Evolutionary conservation across 2,329 filamentous ascomycete species (phyloP).

Genomic region (Hymenoscyphus infarciens): DNA sequence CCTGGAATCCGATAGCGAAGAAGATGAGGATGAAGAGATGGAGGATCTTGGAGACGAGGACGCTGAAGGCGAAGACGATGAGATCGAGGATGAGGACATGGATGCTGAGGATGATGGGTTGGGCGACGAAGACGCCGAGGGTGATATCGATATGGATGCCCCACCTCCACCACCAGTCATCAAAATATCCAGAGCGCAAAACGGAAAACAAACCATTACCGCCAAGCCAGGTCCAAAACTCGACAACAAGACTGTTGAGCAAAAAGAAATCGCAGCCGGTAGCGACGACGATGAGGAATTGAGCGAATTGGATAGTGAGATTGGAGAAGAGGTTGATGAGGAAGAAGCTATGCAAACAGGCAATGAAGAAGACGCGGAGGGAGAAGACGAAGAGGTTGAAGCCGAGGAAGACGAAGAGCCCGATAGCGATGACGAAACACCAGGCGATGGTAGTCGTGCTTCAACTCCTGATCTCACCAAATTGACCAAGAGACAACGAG

Average conservation of each 20-base stretch:
- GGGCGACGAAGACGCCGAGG: slow-evolving; percentile 45
- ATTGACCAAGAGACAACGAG: slow-evolving; percentile 66
- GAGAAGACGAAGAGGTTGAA: slow-evolving; percentile 45
- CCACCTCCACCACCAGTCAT: slow-evolving; percentile 32
- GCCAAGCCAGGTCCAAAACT: slow-evolving; percentile 27
- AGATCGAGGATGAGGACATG: slow-evolving; percentile 38
- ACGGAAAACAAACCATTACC: slow-evolving; percentile 27
- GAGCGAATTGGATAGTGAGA: slow-evolving; percentile 34
- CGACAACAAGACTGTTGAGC: slow-evolving; percentile 29
- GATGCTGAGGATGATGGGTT: slow-evolving; percentile 40
- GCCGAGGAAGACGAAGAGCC: slow-evolving; percentile 38
- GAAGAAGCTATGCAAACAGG: slow-evolving; percentile 44
- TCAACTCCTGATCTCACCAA: slow-evolving; percentile 62
- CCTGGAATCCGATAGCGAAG: slow-evolving; percentile 44
- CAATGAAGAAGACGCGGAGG: slow-evolving; percentile 40
- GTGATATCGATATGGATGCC: slow-evolving; percentile 36
- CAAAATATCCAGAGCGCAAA: slow-evolving; percentile 31
- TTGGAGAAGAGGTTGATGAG: slow-evolving; percentile 45
- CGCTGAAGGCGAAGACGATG: slow-evolving; percentile 32
- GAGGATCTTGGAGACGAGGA: slow-evolving; percentile 36
- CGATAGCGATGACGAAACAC: slow-evolving; percentile 38
- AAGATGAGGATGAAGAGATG: slow-evolving; percentile 31
- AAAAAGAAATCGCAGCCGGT: slow-evolving; percentile 30
- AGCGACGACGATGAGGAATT: slow-evolving; percentile 38
- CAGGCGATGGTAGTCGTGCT: slow-evolving; percentile 48